A percentile compares a stretch with the other conserved stretches of the same genome.
phyloP scores from a whole-genome alignment of 1,284 basidiomycete species.

The Microbotryum violaceum region DNA sequence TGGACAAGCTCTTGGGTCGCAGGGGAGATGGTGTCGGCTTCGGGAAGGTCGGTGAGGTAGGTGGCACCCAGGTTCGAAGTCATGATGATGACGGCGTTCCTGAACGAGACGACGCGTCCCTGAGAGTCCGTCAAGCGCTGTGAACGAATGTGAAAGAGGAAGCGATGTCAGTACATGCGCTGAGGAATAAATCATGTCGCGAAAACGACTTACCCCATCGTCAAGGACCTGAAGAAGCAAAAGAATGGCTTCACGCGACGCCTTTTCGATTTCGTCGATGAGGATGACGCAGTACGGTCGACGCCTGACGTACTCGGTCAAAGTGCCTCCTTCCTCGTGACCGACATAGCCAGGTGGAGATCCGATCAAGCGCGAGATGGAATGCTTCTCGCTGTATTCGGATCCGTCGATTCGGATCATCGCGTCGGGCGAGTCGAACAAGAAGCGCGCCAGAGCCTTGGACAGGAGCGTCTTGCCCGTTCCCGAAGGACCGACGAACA shows the following conservation, averaged over 20 bases:
- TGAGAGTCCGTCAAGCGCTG: constrained; percentile 27
- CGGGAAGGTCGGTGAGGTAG: constrained; percentile 48
- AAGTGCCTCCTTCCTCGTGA: constrained; percentile 75
- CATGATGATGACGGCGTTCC: constrained; percentile 46
- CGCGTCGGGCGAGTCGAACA: constrained; percentile 50
- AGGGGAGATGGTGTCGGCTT: constrained; percentile 41
- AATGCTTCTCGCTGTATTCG: constrained; percentile 50
- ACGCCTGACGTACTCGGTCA: constrained; percentile 47
- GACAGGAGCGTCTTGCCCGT: constrained; percentile 51
- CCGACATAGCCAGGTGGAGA: constrained; percentile 71
- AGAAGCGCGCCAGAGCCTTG: constrained; percentile 46
- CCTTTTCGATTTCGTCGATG: constrained; percentile 48
- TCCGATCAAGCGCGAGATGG: constrained; percentile 49
- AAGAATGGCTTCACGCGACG: constrained; percentile 49
- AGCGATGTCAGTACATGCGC: background rate
- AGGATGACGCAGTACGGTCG: constrained; percentile 47
- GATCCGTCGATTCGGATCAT: constrained; percentile 53
- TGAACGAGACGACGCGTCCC: constrained; percentile 36
- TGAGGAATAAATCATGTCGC: background rate
- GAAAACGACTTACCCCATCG: constrained; percentile 41
- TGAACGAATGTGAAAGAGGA: no score
- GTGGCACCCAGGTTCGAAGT: constrained; percentile 51
- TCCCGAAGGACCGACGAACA: constrained; percentile 47
- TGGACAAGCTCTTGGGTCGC: constrained; percentile 45
- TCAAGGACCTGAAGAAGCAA: constrained; percentile 55